Percentiles rank a stretch among this genome's conserved stretches.
These are phyloP conservation scores for Arthrobotrys sinensis DNA, from an alignment of 2,329 filamentous ascomycete genomes.

Conservation along the genomic window DNA sequence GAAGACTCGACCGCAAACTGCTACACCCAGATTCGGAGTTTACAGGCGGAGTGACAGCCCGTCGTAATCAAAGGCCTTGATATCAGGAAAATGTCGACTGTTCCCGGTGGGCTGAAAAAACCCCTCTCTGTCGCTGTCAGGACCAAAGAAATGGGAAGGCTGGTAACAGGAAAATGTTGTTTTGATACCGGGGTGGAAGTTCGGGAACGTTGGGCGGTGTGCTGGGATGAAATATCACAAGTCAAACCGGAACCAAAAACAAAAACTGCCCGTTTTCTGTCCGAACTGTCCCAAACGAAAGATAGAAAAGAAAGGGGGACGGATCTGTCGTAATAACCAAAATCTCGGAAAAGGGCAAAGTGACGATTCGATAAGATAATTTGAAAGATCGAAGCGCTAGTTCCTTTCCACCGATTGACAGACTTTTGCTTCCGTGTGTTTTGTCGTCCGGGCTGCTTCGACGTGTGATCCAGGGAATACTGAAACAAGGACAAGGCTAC, in stretches of 20 bases:
- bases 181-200: constrained; percentile 58
- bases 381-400: constrained; percentile 20
- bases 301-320: constrained; percentile 7
- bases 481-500: constrained; percentile 60
- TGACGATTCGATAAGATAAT: constrained; percentile 29
- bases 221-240: constrained; percentile 54
- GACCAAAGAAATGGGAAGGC: constrained; percentile 56
- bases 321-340: constrained; percentile 48
- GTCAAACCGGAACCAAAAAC: constrained; percentile 40
- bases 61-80: constrained; percentile 26
- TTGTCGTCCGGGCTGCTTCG: constrained; percentile 33
- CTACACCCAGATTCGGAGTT: constrained; percentile 58
- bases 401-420: constrained; percentile 24
- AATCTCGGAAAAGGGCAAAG: constrained; percentile 26
- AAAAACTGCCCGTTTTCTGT: constrained; percentile 57
- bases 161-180: constrained; percentile 52
- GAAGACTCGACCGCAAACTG: constrained; percentile 12
- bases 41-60: constrained; percentile 49
- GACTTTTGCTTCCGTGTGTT: constrained; percentile 30
- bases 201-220: constrained; percentile 46
- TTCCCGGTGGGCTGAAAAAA: constrained; percentile 50
- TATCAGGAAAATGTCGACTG: constrained; percentile 47
- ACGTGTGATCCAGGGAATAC: constrained; percentile 42
- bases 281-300: constrained; percentile 42
- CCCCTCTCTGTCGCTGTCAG: constrained; percentile 13